Evolutionary conservation across 495 filamentous ascomycete genomes (phyloP), one percentile per base, ranked within the genome.

Genomic region (Penicillium cosmopolitanum): DNA sequence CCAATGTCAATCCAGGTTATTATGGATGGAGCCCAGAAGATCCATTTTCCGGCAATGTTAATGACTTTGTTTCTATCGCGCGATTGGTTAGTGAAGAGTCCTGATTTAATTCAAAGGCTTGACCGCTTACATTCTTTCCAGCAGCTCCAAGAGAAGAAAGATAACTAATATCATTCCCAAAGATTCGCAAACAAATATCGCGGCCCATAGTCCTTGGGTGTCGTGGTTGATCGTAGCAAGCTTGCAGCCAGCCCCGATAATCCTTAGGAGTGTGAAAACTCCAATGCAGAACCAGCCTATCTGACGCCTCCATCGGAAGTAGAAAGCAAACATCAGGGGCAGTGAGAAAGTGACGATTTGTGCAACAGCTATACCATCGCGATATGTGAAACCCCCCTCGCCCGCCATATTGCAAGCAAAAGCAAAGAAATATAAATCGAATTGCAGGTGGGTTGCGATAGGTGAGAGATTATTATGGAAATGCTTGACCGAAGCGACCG

Each of bases 1-100:
- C 52, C 62, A 35, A 68, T 65, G 34, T 69, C 63, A 7, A 69
- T 61, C 56, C 60, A 66, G 25, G 66, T 66, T 12, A 69, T 51
- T 28, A 64, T 34, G n/a, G 65, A 62, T 9, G 66, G 63, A 35
- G 63, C 46, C 34, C 58, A 35, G 50, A 63, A 68, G 4, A 62
- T 33, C 5, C 51, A 48, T 34, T 57, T 53, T 15, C 33, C 28
- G 8, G 48, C 50, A 21, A 64, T 40, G 15, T 53, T 48, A 4
- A 59, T 50, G 28, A 61, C 35, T 53, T 60, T 66, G 54, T 61
- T 69, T 50, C 59, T 62, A 43, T 55, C 18, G 31, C 43, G 19
- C 28, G 47, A 43, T n/a, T 31, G 21, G 19, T 55, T 43, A 60
- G 52, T 7, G 4, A 1, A 5, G 23, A 6, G 18, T 58, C 5